A percentile compares a stretch with the other conserved stretches of the same genome.
Conservation (phyloP, 306 rosid genomes). For the Cucurbita ficifolia region DNA sequence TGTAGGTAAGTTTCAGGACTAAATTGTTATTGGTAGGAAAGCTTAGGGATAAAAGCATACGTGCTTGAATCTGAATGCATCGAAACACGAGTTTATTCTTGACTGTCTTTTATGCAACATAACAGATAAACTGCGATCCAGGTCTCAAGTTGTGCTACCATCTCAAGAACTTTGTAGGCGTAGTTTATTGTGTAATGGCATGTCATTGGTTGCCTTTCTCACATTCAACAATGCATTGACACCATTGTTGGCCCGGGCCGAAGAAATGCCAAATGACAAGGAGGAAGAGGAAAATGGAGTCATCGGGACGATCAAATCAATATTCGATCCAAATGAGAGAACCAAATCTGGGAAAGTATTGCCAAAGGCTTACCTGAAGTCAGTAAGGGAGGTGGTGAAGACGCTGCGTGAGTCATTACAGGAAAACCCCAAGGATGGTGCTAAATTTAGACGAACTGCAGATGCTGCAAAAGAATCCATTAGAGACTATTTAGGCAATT, state of each 20-base stretch:
- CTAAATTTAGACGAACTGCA: conserved; percentile 82
- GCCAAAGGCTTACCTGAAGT: conserved; percentile 74
- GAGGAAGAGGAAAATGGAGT: conserved; percentile 37
- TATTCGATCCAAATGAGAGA: conserved; percentile 56
- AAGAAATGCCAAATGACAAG: conserved; percentile 24
- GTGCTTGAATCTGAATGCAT: not conserved
- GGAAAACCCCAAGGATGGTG: conserved; percentile 41
- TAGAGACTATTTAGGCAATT: conserved; percentile 60
- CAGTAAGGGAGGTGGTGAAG: conserved; percentile 73
- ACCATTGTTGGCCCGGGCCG: conserved; percentile 35
- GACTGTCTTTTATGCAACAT: conserved; percentile 25
- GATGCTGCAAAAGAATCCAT: conserved; percentile 85
- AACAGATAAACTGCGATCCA: conserved; percentile 43
- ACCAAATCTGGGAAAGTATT: conserved; percentile 67
- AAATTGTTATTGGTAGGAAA: too few relatives aligned
- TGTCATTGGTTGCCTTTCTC: conserved; percentile 24
- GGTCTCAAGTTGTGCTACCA: conserved; percentile 27
- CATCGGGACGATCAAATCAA: conserved; percentile 44
- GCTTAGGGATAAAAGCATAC: too few relatives aligned
- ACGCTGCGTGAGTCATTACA: conserved; percentile 65
- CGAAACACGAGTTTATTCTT: conserved; percentile 4
- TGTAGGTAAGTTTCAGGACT: too few relatives aligned
- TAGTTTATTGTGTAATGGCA: conserved; percentile 15
- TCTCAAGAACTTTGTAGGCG: conserved; percentile 41
- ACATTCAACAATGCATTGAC: conserved; percentile 25